Evolutionary conservation across 345 rosid genomes (phyloP), one percentile per base, ranked within the genome.

Genomic region (Acer yangbiense): DNA sequence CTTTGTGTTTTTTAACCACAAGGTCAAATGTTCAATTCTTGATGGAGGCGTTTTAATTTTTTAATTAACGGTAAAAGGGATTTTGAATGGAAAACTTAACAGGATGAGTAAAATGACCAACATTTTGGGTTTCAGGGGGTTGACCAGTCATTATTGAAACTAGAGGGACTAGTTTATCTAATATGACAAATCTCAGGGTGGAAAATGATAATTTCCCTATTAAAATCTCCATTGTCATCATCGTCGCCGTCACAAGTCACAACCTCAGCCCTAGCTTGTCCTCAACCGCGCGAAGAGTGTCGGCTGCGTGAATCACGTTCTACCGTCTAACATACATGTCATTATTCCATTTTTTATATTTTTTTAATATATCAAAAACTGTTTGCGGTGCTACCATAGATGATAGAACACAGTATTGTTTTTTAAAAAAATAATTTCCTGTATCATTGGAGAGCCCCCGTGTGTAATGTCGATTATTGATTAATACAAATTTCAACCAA

Each of bases 291-390:
- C 39, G 39, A 35, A 35, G 8, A 20, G 50, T 74, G 83, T 77
- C 85, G 80, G 82, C 82, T 41, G 63, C 83, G 65, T 76, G 84
- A 86, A 71, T 80, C 84, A 76, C 83, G 81, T 82, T 79, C 81
- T n/a, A 12, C 80, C 2, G 32, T 29, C 3, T 29, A 29, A 48
- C 75, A 67, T 46, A 46, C 52, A 57, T 35, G n/a, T 39, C 35
- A 29, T 29, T 29, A 29, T 29, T 29, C 32, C 32, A 2, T 29
- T 29, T 29, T 29, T n/a, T n/a, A n/a, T 29, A 2, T 29, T 35
- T 35, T 35, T 35, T 35, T 35, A 4, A 4, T 0, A 4, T 35
- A 4, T 35, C 6, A 35, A 35, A 72, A 57, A n/a, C 16, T 10
- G 32, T 72, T 3, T 32, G 66, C 66, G 25, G 35, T 39, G 66